Evolutionary conservation across 257 asterid species (phyloP).

Genomic region (Craterostigma plantagineum): DNA sequence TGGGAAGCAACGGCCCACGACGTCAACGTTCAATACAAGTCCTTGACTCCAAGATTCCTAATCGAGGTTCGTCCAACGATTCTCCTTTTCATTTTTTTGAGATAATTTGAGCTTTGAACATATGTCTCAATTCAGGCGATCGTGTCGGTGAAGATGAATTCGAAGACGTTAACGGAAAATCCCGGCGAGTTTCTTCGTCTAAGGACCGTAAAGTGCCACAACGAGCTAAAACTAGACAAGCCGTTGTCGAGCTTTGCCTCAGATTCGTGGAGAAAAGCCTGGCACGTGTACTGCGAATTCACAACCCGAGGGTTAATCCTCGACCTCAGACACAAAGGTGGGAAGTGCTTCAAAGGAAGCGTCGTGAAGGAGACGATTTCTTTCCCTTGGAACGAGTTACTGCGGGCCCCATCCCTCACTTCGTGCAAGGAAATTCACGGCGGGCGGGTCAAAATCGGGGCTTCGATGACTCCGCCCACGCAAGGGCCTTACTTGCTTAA

Average conservation of each 20-base stretch:
- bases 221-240: slow-evolving; percentile 57
- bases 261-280: slow-evolving; percentile 44
- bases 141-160: slow-evolving; percentile 29
- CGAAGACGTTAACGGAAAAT: slow-evolving; percentile 14
- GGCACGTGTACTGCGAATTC: slow-evolving; percentile 76
- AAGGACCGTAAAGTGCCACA: slow-evolving; percentile 46
- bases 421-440: slow-evolving; percentile 23
- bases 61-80: slow-evolving; percentile 43
- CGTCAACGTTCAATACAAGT: slow-evolving; percentile 55
- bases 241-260: slow-evolving; percentile 23
- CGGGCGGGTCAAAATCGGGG: slow-evolving; percentile 22
- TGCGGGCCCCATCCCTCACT: slow-evolving; percentile 62
- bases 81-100: neutral
- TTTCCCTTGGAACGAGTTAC: slow-evolving; percentile 65
- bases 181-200: slow-evolving; percentile 51
- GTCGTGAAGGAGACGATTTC: slow-evolving; percentile 18
- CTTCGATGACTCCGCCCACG: slow-evolving; percentile 84
- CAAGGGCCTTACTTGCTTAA: slow-evolving; percentile 73
- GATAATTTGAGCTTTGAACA: no score
- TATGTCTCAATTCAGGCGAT: slow-evolving; percentile 31
- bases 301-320: slow-evolving; percentile 61
- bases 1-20: slow-evolving; percentile 51
- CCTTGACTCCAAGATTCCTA: slow-evolving; percentile 63
- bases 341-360: slow-evolving; percentile 45
- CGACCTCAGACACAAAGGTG: slow-evolving; percentile 51